Evolutionary conservation across 2,329 filamentous ascomycete species (phyloP), one percentile per base, ranked within the genome.

Genomic region (Ophiobolus disseminans): DNA sequence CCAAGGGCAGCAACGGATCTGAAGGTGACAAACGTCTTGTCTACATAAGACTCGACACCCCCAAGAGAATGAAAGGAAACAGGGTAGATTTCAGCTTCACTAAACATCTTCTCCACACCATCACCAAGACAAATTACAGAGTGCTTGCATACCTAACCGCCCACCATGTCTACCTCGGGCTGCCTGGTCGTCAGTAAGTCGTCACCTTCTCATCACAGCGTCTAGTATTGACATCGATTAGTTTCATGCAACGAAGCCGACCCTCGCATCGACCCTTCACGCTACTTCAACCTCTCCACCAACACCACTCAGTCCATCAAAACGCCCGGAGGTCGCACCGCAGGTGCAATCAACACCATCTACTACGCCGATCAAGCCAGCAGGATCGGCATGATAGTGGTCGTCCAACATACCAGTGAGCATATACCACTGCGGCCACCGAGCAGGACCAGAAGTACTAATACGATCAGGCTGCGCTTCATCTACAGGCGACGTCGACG

Each of bases 321-420:
- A 16, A 63, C 52, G 2, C 13, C 44, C 4, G 63, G 63, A 0
- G 56, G 48, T 0, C 62, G 62, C 1, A 55, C 53, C 3, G 34
- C 37, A 10, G 32, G 23, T 1, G 40, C 43, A 1, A 46, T 63
- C 19, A 52, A 47, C 31, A 38, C 36, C 11, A 39, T 65, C 9
- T 53, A 62, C 17, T 14, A 53, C 10, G 42, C 53, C 14, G 55
- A 61, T 7, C 53, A 57, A 32, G 14, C 48, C 0, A 40, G 16
- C 5, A 39, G 45, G 2, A 54, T 64, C 14, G 57, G 59, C 2
- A 58, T 65, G 56, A 52, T 67, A 17, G 39, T 58, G 6, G 43
- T 62, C 5, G 39, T 65, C 6, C 62, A 65, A 10, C 63, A 67
- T 36, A 50, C 49, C 4, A 40, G 63, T 60, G 43, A 39, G 53